Conservation (phyloP, 306 rosid genomes). For the Prunus salicina region DNA sequence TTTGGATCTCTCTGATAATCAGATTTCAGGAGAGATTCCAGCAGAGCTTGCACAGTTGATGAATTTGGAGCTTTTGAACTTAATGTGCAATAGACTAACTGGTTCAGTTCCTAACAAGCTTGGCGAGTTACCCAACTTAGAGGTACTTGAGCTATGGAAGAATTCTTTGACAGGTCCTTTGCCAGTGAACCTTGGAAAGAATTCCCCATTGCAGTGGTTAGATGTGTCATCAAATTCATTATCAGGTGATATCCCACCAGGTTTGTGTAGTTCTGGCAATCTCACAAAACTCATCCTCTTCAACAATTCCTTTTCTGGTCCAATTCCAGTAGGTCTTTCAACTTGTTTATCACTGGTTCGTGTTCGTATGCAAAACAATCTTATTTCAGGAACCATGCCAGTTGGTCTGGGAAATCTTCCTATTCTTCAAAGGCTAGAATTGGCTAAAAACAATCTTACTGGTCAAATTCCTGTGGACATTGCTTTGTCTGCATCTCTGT, state of each 20-base stretch:
- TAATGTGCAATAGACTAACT: constrained; percentile 70
- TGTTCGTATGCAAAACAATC: constrained; percentile 74
- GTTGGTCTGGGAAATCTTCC: constrained; percentile 71
- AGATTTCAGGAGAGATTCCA: constrained; percentile 83
- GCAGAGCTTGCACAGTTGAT: constrained; percentile 52
- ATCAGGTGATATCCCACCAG: constrained; percentile 68
- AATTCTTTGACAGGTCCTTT: constrained; percentile 69
- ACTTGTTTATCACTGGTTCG: constrained; percentile 67
- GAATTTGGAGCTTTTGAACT: constrained; percentile 69
- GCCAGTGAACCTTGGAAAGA: constrained; percentile 63
- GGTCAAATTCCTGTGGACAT: constrained; percentile 68
- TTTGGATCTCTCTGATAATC: constrained; percentile 83
- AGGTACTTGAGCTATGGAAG: constrained; percentile 72
- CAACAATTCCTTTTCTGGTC: constrained; percentile 73
- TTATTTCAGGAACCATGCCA: constrained; percentile 68
- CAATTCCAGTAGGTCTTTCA: constrained; percentile 68
- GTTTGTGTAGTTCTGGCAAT: constrained; percentile 66
- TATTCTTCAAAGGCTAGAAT: constrained; percentile 64
- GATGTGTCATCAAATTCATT: constrained; percentile 82
- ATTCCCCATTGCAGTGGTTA: constrained; percentile 80
- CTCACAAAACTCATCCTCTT: constrained; percentile 88
- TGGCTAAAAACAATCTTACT: constrained; percentile 68
- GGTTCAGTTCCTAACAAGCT: constrained; percentile 68
- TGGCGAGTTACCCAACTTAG: constrained; percentile 58
- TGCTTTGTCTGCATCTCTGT: constrained; percentile 64